phyloP scores from a whole-genome alignment of 2,329 filamentous ascomycete species.

The Alternaria hordeiaustralica region DNA sequence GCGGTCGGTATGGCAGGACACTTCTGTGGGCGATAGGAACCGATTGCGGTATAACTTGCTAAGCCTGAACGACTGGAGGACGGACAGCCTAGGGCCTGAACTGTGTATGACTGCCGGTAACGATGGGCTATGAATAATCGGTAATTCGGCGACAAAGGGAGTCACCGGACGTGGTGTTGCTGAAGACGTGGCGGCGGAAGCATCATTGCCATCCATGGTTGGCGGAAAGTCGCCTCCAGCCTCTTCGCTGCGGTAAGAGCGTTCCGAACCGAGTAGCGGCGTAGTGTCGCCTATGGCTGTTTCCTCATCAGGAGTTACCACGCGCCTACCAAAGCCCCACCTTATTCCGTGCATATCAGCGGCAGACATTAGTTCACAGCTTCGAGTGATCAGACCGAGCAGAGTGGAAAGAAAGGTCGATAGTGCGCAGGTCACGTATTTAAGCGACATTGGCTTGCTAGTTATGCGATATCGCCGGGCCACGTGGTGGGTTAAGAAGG shows the following conservation, averaged over 20 bases:
- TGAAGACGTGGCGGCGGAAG: background rate
- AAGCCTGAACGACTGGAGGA: background rate
- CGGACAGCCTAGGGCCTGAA: background rate
- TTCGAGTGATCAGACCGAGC: background rate
- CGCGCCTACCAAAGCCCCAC: conserved; percentile 2
- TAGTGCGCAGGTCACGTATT: background rate
- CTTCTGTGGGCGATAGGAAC: background rate
- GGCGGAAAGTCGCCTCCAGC: background rate
- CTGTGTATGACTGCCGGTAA: background rate
- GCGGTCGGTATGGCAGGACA: background rate
- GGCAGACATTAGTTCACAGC: conserved; percentile 3
- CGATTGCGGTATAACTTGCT: background rate
- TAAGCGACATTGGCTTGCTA: background rate
- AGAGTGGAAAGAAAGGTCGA: background rate
- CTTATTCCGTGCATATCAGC: background rate
- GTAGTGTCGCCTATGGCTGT: background rate
- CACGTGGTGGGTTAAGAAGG: background rate
- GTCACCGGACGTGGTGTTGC: background rate
- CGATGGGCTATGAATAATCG: conserved; percentile 1
- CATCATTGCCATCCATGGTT: background rate
- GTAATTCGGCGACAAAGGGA: background rate
- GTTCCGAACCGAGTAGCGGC: background rate
- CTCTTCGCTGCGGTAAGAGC: background rate
- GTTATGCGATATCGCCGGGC: background rate
- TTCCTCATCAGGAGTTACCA: background rate